Conservation (phyloP, 192 early-diverging fungal genomes). For the Linnemannia zychae region DNA sequence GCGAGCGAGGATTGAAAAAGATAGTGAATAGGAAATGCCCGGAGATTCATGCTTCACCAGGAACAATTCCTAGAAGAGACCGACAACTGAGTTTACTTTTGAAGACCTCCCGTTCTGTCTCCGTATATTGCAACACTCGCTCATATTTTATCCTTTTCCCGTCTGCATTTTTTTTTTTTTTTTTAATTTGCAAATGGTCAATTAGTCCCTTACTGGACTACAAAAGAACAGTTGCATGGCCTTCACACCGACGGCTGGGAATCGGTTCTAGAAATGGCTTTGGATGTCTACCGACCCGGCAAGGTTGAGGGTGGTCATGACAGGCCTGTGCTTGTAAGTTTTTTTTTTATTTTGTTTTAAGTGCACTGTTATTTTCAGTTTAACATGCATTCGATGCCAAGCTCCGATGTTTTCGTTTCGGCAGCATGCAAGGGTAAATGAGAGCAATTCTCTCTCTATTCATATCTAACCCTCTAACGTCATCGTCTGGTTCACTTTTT, state of each 20-base stretch:
- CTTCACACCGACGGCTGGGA: conserved; percentile 44
- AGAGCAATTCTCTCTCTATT: background rate
- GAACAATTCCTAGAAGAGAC: background rate
- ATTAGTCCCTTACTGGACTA: conserved; percentile 42
- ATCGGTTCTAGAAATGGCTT: conserved; percentile 41
- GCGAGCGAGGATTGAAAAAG: background rate
- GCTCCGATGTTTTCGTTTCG: conserved; percentile 1
- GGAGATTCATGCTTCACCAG: background rate
- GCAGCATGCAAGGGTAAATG: background rate
- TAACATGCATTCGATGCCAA: background rate
- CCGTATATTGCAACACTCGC: too few species aligned
- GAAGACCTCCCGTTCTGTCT: too few species aligned
- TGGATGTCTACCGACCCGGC: conserved; percentile 53
- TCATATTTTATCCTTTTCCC: background rate
- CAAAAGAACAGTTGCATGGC: conserved; percentile 19
- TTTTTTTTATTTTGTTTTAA: background rate
- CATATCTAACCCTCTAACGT: background rate
- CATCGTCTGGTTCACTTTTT: background rate
- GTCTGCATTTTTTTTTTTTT: background rate
- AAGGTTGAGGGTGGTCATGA: conserved; percentile 26
- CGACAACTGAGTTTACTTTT: background rate
- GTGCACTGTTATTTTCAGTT: background rate
- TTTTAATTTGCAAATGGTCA: too few species aligned
- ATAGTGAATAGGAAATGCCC: background rate
- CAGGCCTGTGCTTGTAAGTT: conserved; percentile 54